A percentile compares a stretch with the other conserved stretches of the same genome.
These are phyloP conservation scores for Fusarium sp. DNA, from an alignment of 2,329 filamentous ascomycete species.

Conservation along the genomic window DNA sequence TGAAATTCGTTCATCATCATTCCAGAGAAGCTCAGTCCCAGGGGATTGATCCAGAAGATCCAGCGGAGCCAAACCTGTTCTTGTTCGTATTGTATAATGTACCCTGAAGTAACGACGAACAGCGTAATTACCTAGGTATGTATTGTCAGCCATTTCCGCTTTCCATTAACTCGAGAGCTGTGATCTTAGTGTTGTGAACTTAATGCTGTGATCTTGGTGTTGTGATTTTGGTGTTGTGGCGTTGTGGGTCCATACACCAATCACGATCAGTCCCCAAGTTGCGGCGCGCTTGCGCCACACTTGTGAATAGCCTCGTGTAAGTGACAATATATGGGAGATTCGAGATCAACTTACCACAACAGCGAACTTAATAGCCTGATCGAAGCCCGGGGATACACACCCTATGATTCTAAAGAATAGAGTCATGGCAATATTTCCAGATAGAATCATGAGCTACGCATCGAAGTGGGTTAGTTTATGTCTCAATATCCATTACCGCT, in stretches of 20 bases:
- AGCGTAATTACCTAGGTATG: conserved; percentile 66
- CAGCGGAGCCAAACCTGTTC: conserved; percentile 82
- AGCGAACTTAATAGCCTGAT: conserved; percentile 85
- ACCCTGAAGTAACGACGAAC: conserved; percentile 84
- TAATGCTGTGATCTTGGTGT: too few relatives aligned
- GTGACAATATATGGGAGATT: neutral
- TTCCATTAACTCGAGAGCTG: too few relatives aligned
- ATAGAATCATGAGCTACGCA: conserved; percentile 67
- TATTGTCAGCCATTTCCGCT: neutral
- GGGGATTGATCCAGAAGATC: conserved; percentile 81
- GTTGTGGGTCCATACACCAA: neutral
- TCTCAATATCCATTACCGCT: neutral
- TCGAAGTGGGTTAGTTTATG: neutral
- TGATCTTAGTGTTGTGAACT: too few relatives aligned
- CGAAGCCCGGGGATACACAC: conserved; percentile 81
- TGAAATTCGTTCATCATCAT: conserved; percentile 91
- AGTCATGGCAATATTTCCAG: conserved; percentile 77
- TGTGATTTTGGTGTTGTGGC: too few relatives aligned
- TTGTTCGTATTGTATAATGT: conserved; percentile 81
- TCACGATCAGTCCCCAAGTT: neutral
- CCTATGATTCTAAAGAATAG: conserved; percentile 81
- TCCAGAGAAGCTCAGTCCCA: conserved; percentile 78
- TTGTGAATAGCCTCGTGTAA: neutral
- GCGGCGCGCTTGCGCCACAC: neutral
- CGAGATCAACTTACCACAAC: conserved; percentile 63